Evolutionary conservation across 177 flowering plant species (phyloP).

Genomic region (Telopea speciosissima): DNA sequence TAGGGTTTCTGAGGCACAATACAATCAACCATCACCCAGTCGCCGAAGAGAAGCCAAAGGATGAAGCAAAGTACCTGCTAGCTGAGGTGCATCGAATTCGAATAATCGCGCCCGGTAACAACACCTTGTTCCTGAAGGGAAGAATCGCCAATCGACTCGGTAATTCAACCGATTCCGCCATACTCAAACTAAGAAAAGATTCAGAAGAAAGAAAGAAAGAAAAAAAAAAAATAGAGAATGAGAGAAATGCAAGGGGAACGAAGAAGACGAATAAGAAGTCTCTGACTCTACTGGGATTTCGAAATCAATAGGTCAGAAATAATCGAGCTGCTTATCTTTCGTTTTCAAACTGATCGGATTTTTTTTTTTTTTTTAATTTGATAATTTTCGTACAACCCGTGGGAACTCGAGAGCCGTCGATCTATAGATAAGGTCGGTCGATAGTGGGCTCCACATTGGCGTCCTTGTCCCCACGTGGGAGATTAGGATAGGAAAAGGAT

Average conservation of each 20-base stretch:
- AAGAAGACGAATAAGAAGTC: neutral
- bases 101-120: slow-evolving; percentile 92
- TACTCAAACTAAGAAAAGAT: slow-evolving; percentile 5
- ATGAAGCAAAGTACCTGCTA: slow-evolving; percentile 53
- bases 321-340: neutral
- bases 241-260: neutral
- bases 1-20: neutral
- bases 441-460: no score
- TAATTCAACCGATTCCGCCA: slow-evolving; percentile 81
- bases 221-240: slow-evolving; percentile 11
- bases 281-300: neutral
- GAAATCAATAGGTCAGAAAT: neutral
- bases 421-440: neutral
- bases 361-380: no score
- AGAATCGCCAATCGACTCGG: slow-evolving; percentile 89
- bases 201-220: slow-evolving; percentile 8
- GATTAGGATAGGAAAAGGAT: no score
- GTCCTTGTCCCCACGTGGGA: no score
- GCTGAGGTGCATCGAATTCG: slow-evolving; percentile 97
- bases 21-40: slow-evolving; percentile 2
- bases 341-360: neutral
- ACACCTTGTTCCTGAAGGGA: slow-evolving; percentile 90
- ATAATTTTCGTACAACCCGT: neutral
- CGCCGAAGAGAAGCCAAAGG: neutral
- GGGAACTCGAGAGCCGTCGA: neutral